These are phyloP conservation scores for Thymus mandschuricus DNA, from an alignment of 257 asterid genomes.

Conservation along the genomic window DNA sequence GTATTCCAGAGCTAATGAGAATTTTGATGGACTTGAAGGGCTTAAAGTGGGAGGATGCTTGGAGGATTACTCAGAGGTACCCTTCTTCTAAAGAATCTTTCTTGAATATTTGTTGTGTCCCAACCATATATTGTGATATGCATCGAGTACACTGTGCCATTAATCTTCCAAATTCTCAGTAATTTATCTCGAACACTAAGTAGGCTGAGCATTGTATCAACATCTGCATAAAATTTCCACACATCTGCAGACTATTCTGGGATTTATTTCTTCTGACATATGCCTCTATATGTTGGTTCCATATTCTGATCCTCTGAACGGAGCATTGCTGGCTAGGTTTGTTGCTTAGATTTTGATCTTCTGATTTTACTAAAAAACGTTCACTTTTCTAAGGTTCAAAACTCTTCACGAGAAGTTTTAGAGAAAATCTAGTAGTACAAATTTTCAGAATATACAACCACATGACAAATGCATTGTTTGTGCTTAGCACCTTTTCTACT, in stretches of 20 bases:
- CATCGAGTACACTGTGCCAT: not conserved
- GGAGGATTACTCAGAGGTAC: constrained; percentile 80
- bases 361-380: too few relatives aligned
- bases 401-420: too few relatives aligned
- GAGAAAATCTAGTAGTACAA: too few relatives aligned
- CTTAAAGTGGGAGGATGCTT: constrained; percentile 77
- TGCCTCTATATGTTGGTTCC: too few relatives aligned
- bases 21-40: constrained; percentile 83
- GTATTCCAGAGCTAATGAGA: constrained; percentile 86
- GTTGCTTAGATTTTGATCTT: too few relatives aligned
- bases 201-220: not conserved
- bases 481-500: not conserved
- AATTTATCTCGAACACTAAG: not conserved
- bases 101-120: not conserved
- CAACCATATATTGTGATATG: constrained; percentile 1
- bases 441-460: too few relatives aligned
- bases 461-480: too few relatives aligned
- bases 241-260: too few relatives aligned
- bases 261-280: too few relatives aligned
- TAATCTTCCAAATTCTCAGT: not conserved
- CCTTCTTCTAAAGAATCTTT: constrained; percentile 9
- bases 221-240: not conserved
- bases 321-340: too few relatives aligned
- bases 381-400: too few relatives aligned
- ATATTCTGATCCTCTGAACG: too few relatives aligned